Percentiles rank a stretch among this genome's conserved stretches.
Conservation (phyloP, 352 stramenopile genomes). For the Phytopythium sindhum region DNA sequence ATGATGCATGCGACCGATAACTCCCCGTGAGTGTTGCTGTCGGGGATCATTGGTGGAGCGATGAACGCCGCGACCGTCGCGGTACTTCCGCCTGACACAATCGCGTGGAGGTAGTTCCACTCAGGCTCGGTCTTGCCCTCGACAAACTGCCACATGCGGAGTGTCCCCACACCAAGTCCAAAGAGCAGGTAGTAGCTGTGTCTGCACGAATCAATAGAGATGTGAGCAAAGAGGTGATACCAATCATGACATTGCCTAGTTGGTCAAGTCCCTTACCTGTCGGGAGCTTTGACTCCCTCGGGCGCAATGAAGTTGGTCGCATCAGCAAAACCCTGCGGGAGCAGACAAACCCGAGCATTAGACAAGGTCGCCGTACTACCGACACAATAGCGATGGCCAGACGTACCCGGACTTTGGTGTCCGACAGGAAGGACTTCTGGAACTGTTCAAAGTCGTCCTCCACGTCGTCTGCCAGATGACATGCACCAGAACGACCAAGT, state of each 20-base stretch:
- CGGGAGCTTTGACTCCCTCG: not conserved
- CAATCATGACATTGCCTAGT: not conserved
- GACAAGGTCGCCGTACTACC: not conserved
- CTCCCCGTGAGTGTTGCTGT: slow-evolving; percentile 9
- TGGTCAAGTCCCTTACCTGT: slow-evolving; percentile 12
- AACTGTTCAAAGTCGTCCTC: slow-evolving; percentile 80
- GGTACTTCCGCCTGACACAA: slow-evolving; percentile 54
- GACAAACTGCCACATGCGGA: slow-evolving; percentile 77
- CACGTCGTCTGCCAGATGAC: slow-evolving; percentile 47
- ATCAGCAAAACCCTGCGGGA: slow-evolving; percentile 66
- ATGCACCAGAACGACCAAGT: not conserved
- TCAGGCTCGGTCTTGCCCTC: slow-evolving; percentile 26
- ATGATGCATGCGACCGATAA: slow-evolving; percentile 46
- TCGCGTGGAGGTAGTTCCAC: slow-evolving; percentile 57
- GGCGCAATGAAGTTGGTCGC: slow-evolving; percentile 41
- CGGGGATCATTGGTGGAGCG: slow-evolving; percentile 14
- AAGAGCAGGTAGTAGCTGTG: slow-evolving; percentile 65
- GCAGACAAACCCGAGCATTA: not conserved
- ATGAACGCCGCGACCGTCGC: slow-evolving; percentile 54
- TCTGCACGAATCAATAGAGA: slow-evolving; percentile 1
- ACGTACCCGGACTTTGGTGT: slow-evolving; percentile 55
- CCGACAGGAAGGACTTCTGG: slow-evolving; percentile 68
- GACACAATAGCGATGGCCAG: not conserved
- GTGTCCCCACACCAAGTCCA: slow-evolving; percentile 63
- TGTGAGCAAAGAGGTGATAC: not conserved